Conservation (phyloP, 2,329 filamentous ascomycete genomes). For the Bipolaris oryzae region DNA sequence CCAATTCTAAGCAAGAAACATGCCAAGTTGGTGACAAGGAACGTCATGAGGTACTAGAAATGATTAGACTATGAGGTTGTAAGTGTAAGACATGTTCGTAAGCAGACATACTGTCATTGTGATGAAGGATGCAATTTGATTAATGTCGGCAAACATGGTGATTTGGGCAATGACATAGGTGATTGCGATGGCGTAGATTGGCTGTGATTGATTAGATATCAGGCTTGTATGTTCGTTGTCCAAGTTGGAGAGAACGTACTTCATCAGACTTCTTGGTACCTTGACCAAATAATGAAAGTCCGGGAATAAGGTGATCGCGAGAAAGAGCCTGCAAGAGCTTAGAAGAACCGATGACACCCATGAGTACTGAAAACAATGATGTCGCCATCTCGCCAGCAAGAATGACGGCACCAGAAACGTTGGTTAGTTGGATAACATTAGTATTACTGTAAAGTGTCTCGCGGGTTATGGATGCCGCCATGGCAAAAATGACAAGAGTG, state of each 20-base stretch:
- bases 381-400: conserved; percentile 83
- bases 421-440: conserved; percentile 84
- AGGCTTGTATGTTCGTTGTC: neutral
- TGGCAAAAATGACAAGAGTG: conserved; percentile 74
- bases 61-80: conserved; percentile 2
- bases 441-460: conserved; percentile 74
- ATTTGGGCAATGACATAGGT: conserved; percentile 78
- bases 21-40: conserved; percentile 84
- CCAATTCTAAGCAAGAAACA: conserved; percentile 87
- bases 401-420: conserved; percentile 73
- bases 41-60: conserved; percentile 78
- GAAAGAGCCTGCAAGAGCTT: conserved; percentile 85
- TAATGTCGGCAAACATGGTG: conserved; percentile 81
- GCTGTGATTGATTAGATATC: conserved; percentile 40
- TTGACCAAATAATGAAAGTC: conserved; percentile 73
- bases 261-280: conserved; percentile 75
- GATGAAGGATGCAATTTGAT: conserved; percentile 86
- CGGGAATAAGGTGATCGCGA: conserved; percentile 78
- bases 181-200: conserved; percentile 74
- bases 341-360: conserved; percentile 84
- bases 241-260: neutral
- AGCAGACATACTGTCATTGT: conserved; percentile 69
- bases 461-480: conserved; percentile 77
- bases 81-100: neutral
- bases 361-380: conserved; percentile 82